These are phyloP conservation scores for Hirschfeldia incana DNA, from an alignment of 345 rosid genomes.

Conservation along the genomic window DNA sequence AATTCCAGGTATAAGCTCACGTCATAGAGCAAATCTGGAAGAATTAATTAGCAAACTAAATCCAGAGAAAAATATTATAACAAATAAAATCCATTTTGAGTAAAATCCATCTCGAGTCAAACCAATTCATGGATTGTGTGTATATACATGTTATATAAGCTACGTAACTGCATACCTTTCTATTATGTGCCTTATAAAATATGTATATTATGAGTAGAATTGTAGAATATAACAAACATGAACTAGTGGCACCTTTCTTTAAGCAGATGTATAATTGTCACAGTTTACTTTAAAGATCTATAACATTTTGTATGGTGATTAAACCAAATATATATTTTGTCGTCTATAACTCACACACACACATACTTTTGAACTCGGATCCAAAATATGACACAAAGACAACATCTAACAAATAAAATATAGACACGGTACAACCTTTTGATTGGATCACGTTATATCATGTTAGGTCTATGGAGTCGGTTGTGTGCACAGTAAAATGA, in stretches of 20 bases:
- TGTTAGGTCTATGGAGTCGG: too few relatives aligned
- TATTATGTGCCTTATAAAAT: neutral
- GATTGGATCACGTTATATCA: too few relatives aligned
- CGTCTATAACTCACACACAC: neutral
- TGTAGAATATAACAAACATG: neutral
- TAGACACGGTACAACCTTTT: neutral
- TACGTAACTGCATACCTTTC: neutral
- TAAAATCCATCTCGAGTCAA: neutral
- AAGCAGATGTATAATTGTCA: neutral
- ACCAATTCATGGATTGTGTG: neutral
- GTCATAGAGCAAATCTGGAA: conserved; percentile 28
- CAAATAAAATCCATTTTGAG: neutral
- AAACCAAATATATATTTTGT: neutral
- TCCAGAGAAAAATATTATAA: neutral
- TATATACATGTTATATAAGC: neutral
- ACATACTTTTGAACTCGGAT: neutral
- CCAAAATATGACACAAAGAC: neutral
- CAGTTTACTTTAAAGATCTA: neutral
- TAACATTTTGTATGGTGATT: neutral
- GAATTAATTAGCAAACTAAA: neutral
- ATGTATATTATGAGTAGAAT: too few relatives aligned
- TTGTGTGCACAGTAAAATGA: too few relatives aligned
- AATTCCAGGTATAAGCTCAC: conserved; percentile 31
- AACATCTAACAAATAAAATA: neutral
- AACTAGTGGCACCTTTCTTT: neutral